Base-by-base conservation (phyloP, 2,329 filamentous ascomycete species). In the Tolypocladium paradoxum region DNA sequence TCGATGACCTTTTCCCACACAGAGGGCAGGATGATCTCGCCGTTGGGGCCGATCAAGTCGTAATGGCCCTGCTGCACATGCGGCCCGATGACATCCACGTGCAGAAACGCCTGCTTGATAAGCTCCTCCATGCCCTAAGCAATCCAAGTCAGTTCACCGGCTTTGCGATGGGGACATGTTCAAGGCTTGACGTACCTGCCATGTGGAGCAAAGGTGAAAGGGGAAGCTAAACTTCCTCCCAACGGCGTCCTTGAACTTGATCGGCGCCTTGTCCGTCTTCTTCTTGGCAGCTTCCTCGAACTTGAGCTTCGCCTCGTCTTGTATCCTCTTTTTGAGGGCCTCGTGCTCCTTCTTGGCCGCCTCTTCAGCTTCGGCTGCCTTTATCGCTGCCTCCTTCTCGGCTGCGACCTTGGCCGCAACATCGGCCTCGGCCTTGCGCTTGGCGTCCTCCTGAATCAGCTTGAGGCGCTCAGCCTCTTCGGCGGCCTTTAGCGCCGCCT, bases 191-290 rank as follows among this genome's bases (percentile, higher is more conserved):
- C 82, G 66, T 81, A 91, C 88, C 73, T 77, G 74, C 90, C 90
- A 95, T 3, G 85, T 93, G 63, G 84, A 82, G 69, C 90, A 96
- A 33, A 95, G 69, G 57, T 91, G 82, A 70, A 85, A 96, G 1
- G 91, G 91, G 64, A 96, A 96, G 70, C 83, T 93, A 68, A 95
- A 96, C 68, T 95, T 96, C 59, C 91, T 81, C 34, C 89, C 88
- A 18, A 96, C 83, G 1, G 90, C 90, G 66, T 96, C 91, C 70
- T 95, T 95, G 73, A 95, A 95, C 60, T 85, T 85, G 67, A 96
- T 88, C 2, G 88, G 88, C 45, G 83, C 76, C 67, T 89, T 87
- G 40, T 84, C 79, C 56, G 78, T 78, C 58, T 68, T 72, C 56
- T 76, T 74, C 62, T 76, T 75, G 20, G 72, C 70, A 51, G 76